These are phyloP conservation scores for Hypoxylon intermedium DNA, from an alignment of 495 filamentous ascomycete species.

Conservation along the genomic window DNA sequence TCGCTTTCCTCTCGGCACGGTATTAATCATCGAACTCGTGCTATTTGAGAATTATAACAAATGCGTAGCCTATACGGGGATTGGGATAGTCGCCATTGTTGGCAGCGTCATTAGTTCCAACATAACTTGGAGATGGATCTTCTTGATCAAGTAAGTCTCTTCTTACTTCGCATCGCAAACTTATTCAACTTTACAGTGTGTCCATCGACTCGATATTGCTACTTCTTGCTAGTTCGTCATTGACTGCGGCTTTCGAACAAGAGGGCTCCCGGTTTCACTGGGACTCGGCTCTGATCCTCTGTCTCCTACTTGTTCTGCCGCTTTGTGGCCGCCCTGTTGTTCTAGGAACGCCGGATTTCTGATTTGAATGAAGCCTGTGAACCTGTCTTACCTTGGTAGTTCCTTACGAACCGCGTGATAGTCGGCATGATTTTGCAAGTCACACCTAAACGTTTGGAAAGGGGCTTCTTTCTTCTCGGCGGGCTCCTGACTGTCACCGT, in stretches of 20 bases:
- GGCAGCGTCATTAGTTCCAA: conserved; percentile 48
- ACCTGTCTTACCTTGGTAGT: conserved; percentile 36
- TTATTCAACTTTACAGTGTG: too few relatives aligned
- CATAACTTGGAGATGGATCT: conserved; percentile 54
- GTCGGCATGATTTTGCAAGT: conserved; percentile 20
- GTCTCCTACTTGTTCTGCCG: background rate
- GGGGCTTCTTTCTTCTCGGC: conserved; percentile 1
- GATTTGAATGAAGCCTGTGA: background rate
- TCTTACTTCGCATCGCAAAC: background rate
- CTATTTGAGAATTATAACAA: conserved; percentile 31
- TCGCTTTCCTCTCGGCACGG: conserved; percentile 43
- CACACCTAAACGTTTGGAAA: background rate
- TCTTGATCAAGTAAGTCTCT: conserved; percentile 35
- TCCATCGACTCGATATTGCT: conserved; percentile 21
- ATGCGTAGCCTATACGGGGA: conserved; percentile 21
- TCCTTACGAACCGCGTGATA: conserved; percentile 22
- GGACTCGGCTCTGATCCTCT: conserved; percentile 37
- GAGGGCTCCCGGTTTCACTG: conserved; percentile 34
- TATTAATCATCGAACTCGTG: conserved; percentile 48
- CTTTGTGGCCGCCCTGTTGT: background rate
- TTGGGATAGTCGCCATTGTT: conserved; percentile 37
- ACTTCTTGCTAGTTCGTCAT: conserved; percentile 21
- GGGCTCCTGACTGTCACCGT: too few relatives aligned
- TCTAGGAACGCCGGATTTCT: conserved; percentile 22
- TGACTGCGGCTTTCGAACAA: conserved; percentile 42